Conservation (phyloP, 2,329 filamentous ascomycete genomes). For the Cercospora berteroae region DNA sequence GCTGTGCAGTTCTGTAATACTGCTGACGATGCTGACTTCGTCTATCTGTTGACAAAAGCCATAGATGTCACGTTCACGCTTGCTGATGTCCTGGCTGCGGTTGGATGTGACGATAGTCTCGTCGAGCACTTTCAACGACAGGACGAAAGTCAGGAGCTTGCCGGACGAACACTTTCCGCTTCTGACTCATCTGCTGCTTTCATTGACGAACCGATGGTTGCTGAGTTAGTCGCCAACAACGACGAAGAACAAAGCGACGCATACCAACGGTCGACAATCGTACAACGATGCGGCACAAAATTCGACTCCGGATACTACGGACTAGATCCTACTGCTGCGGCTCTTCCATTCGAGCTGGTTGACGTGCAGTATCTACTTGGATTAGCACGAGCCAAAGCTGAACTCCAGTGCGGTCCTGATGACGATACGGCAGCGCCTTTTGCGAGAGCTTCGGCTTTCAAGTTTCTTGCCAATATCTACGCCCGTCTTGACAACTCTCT, state of each 20-base stretch:
- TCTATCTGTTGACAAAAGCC: neutral
- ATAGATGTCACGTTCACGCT: conserved; percentile 3
- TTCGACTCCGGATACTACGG: conserved; percentile 1
- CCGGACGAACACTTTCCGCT: neutral
- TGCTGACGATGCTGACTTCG: neutral
- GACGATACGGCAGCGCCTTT: neutral
- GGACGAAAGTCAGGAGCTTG: neutral
- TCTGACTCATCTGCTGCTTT: neutral
- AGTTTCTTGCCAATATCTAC: neutral
- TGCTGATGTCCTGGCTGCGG: neutral
- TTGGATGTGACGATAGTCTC: neutral
- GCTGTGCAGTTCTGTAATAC: neutral
- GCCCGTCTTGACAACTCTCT: neutral
- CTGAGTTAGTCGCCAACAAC: neutral
- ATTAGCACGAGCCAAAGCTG: neutral
- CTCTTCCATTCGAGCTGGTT: neutral
- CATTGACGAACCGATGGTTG: neutral
- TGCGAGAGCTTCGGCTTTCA: neutral
- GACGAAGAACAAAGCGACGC: neutral
- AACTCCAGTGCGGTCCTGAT: neutral
- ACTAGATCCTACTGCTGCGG: neutral
- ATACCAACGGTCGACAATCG: neutral
- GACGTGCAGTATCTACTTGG: neutral
- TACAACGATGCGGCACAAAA: neutral
- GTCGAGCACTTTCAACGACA: neutral